Evolutionary conservation across 2,329 filamentous ascomycete genomes (phyloP), one percentile per base, ranked within the genome.

Genomic region (Ascochyta viciae-villosae): DNA sequence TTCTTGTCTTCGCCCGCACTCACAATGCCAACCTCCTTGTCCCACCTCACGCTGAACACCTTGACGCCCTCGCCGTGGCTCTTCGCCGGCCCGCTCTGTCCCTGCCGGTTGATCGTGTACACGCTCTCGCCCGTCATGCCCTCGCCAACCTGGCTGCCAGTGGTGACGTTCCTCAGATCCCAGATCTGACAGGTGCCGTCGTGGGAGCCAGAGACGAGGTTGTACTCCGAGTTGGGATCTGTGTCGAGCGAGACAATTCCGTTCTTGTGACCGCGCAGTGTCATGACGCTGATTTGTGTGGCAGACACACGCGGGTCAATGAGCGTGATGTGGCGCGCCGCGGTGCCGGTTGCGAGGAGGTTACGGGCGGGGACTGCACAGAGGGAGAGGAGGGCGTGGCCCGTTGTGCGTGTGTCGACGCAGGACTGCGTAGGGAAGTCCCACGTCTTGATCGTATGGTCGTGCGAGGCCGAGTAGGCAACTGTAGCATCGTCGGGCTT

Each of bases 131-230:
- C 93, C 71, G 82, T 84, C 62, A 73, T 67, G 1, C 74, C 78
- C 73, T 85, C 78, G 4, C 68, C 71, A 0, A 70, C 58, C 68
- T 87, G 80, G 74, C 85, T 80, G 3, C 81, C 82, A 16, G 79
- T 83, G 73, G 87, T 82, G 49, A 85, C 86, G 67, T 86, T 89
- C 50, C 95, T 84, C 62, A 98, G 83, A 80, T 99, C 95, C 95
- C 95, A 99, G 44, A 99, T 87, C 47, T 92, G 86, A 70, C 91
- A 95, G 1, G 92, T 96, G 31, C 94, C 92, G 75, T 99, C 95
- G 76, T 96, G 91, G 41, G 89, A 90, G n/a, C 87, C 94, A 29
- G 90, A 95, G 0, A 94, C 91, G 8, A 99, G 83, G n/a, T 89
- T 87, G 78, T 93, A 91, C 60, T 88, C 86, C 70, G 89, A 93